Evolutionary conservation across 805 yeast genomes (phyloP).

Genomic region (Hanseniaspora valbyensis): DNA sequence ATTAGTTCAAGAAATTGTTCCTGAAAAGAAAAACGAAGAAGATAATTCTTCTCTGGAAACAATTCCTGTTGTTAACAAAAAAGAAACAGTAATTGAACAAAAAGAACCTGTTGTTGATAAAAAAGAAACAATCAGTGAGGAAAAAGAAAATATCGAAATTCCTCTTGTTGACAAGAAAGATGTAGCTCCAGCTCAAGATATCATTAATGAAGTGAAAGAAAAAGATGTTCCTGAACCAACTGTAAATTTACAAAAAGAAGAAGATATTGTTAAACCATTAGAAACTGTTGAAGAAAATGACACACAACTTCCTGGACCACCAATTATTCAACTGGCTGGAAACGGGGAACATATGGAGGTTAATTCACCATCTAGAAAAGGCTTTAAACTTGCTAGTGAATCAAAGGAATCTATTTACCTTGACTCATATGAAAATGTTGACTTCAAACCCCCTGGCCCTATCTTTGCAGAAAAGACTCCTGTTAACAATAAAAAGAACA

Average conservation of each 20-base stretch:
- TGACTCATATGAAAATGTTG: not conserved
- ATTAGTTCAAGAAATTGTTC: not conserved
- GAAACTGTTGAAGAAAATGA: not conserved
- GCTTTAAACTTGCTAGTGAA: not conserved
- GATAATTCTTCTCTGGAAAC: not conserved
- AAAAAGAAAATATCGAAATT: not conserved
- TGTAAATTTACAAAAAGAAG: conserved; percentile 10
- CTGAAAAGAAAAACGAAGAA: not conserved
- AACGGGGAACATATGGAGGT: not conserved
- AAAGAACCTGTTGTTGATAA: not conserved
- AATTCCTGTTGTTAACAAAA: not conserved
- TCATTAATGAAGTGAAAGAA: conserved; percentile 20
- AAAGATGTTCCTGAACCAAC: conserved; percentile 11
- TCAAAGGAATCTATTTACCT: not conserved
- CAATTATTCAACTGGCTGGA: conserved; percentile 2
- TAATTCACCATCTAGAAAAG: not conserved
- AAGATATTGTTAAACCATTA: not conserved
- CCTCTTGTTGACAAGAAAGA: not conserved
- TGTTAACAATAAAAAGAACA: not conserved
- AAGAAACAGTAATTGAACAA: not conserved
- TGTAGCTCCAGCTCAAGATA: conserved; percentile 11
- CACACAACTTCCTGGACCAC: conserved; percentile 7
- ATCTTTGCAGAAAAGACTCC: not conserved
- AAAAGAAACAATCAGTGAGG: not conserved
- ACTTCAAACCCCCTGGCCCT: conserved; percentile 8